These are phyloP conservation scores for Butyriboletus regius DNA, from an alignment of 1,284 basidiomycete species.

Conservation along the genomic window DNA sequence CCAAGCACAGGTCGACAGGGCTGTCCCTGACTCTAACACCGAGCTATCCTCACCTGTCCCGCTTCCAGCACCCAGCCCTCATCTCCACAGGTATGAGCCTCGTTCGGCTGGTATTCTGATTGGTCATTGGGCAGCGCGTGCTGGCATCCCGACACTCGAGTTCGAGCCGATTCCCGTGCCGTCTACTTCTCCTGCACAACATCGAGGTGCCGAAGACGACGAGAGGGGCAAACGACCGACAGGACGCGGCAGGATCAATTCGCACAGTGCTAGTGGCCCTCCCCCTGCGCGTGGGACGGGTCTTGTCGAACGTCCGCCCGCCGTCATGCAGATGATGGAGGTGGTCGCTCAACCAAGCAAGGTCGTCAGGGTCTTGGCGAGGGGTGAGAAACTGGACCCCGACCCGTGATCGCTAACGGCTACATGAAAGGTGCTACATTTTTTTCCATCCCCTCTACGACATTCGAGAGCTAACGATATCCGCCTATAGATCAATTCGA, in stretches of 20 bases:
- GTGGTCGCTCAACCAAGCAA: conserved; percentile 62
- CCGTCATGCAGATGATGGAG: conserved; percentile 69
- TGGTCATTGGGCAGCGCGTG: conserved; percentile 57
- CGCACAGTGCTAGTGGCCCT: conserved; percentile 16
- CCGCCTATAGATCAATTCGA: conserved; percentile 9
- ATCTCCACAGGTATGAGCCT: conserved; percentile 55
- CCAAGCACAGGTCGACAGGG: conserved; percentile 32
- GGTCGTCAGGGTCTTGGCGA: conserved; percentile 66
- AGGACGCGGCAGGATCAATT: conserved; percentile 28
- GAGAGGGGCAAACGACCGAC: conserved; percentile 30
- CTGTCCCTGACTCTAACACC: conserved; percentile 27
- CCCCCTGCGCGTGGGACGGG: conserved; percentile 25
- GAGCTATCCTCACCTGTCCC: conserved; percentile 52
- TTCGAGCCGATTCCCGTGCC: conserved; percentile 40
- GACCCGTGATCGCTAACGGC: conserved; percentile 20
- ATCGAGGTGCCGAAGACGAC: conserved; percentile 31
- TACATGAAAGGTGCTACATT: conserved; percentile 13
- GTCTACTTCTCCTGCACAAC: conserved; percentile 15
- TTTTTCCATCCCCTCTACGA: not conserved
- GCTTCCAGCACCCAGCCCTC: conserved; percentile 51
- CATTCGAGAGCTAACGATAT: not conserved
- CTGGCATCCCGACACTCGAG: conserved; percentile 51
- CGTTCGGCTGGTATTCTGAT: conserved; percentile 58
- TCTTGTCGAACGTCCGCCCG: conserved; percentile 63
- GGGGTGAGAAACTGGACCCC: conserved; percentile 69